Conservation (phyloP, 2,329 filamentous ascomycete genomes). For the Aspergillus latus region DNA sequence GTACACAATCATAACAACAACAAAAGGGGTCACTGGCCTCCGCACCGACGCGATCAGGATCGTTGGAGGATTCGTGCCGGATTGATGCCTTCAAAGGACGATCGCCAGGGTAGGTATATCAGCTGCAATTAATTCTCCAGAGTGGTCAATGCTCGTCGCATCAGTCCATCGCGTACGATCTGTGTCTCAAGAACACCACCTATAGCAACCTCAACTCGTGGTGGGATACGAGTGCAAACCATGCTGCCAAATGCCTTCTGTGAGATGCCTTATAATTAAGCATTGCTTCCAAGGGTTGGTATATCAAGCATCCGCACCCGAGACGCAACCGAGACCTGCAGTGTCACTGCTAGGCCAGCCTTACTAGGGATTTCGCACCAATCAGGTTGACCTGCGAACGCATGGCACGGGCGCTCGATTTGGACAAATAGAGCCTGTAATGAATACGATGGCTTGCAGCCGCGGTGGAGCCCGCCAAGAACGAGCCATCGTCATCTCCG, state of each 20-base stretch:
- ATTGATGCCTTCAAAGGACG: not conserved
- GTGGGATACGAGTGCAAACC: not conserved
- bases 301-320: not conserved
- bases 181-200: too few relatives aligned
- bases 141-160: not conserved
- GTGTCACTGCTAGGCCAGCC: not conserved
- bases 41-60: not conserved
- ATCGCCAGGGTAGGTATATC: not conserved
- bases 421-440: not conserved
- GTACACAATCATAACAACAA: too few relatives aligned
- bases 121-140: not conserved
- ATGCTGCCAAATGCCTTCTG: not conserved
- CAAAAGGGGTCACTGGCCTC: not conserved
- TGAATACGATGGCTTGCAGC: conserved; percentile 7
- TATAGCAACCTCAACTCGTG: too few relatives aligned
- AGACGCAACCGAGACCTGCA: not conserved
- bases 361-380: not conserved
- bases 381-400: not conserved
- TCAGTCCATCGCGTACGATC: too few relatives aligned
- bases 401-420: not conserved
- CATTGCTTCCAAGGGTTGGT: not conserved
- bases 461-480: conserved; percentile 6
- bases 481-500: not conserved
- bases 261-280: not conserved
- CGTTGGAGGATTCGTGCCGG: not conserved